These are phyloP conservation scores for Aspergillus sp. DNA, from an alignment of 2,329 filamentous ascomycete species.

Conservation along the genomic window DNA sequence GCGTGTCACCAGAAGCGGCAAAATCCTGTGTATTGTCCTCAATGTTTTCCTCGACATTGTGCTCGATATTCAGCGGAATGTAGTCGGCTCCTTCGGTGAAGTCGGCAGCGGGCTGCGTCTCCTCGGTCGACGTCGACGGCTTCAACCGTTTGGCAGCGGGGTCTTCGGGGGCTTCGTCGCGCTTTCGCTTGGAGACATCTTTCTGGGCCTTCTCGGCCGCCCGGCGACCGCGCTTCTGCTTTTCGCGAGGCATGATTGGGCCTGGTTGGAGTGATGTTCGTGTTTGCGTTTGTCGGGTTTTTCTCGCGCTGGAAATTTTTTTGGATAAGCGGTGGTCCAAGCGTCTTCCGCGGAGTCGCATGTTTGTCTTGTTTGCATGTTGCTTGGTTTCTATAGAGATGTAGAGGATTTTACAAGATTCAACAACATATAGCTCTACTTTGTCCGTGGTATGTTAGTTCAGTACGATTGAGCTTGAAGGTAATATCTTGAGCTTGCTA, in stretches of 20 bases:
- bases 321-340: conserved; percentile 39
- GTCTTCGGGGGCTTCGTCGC: conserved; percentile 32
- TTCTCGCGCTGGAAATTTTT: conserved; percentile 24
- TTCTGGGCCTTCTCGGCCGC: conserved; percentile 41
- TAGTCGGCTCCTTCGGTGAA: conserved; percentile 31
- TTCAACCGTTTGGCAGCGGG: conserved; percentile 40
- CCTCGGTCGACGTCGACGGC: conserved; percentile 21
- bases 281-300: neutral
- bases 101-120: conserved; percentile 7
- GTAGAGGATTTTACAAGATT: neutral
- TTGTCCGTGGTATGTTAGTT: too few relatives aligned
- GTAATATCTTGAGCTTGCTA: too few relatives aligned
- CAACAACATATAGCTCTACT: neutral
- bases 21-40: conserved; percentile 24
- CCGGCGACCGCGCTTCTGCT: conserved; percentile 46
- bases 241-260: conserved; percentile 44
- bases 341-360: conserved; percentile 21
- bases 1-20: conserved; percentile 51
- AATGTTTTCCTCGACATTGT: conserved; percentile 11
- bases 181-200: conserved; percentile 35
- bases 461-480: too few relatives aligned
- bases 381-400: neutral
- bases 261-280: conserved; percentile 7
- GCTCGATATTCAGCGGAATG: conserved; percentile 24
- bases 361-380: conserved; percentile 8